Evolutionary conservation across 768 basidiomycete species (phyloP).

Genomic region (Pleurotus pulmonarius): DNA sequence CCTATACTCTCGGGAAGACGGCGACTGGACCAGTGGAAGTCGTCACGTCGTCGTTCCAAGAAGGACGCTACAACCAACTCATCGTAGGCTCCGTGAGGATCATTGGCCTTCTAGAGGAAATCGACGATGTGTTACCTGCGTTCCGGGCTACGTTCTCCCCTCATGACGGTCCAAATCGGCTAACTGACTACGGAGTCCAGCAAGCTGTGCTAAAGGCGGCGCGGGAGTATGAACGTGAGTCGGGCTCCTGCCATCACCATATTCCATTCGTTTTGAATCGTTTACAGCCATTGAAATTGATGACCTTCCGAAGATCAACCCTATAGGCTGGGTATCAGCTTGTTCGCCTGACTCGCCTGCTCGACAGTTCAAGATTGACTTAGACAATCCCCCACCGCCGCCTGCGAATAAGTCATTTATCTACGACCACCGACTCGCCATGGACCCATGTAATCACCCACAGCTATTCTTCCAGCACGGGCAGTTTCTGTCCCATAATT

Average conservation of each 20-base stretch:
- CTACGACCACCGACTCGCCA: conserved; percentile 39
- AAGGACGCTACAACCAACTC: conserved; percentile 7
- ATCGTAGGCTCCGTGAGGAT: conserved; percentile 15
- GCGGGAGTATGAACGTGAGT: conserved; percentile 22
- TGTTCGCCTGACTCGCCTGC: conserved; percentile 35
- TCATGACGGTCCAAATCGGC: conserved; percentile 31
- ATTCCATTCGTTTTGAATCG: neutral
- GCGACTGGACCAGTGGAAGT: conserved; percentile 1
- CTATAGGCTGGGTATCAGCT: conserved; percentile 36
- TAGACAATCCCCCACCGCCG: conserved; percentile 29
- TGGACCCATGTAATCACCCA: conserved; percentile 50
- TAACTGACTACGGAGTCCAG: conserved; percentile 28
- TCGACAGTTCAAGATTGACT: conserved; percentile 27
- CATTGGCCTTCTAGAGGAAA: conserved; percentile 28
- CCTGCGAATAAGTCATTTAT: conserved; percentile 42
- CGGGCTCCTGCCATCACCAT: conserved; percentile 13
- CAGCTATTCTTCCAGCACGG: conserved; percentile 44
- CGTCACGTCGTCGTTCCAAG: conserved; percentile 7
- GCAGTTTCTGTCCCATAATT: conserved; percentile 44
- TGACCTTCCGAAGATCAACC: conserved; percentile 29
- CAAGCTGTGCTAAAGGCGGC: conserved; percentile 28
- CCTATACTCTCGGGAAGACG: conserved; percentile 11
- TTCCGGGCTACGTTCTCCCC: conserved; percentile 40
- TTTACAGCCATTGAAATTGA: conserved; percentile 20
- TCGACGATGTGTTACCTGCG: conserved; percentile 33